phyloP scores from a whole-genome alignment of 2,329 filamentous ascomycete genomes.

The Chrysoporthe cubensis region DNA sequence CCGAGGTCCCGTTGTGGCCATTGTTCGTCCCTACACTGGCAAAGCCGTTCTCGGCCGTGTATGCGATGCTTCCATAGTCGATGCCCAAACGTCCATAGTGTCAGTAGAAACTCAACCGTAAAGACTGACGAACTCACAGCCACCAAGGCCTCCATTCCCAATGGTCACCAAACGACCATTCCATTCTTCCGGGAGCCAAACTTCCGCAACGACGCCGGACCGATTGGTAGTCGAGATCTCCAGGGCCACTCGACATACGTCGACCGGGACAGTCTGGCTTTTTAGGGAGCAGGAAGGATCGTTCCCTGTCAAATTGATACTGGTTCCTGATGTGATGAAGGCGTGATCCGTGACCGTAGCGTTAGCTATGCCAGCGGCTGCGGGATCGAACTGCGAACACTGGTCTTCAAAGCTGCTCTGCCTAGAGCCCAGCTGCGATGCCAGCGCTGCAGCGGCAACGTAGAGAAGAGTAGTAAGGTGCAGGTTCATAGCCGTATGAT shows the following conservation, averaged over 20 bases:
- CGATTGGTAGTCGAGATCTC: slow-evolving; percentile 38
- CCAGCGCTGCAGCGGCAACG: background rate
- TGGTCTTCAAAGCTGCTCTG: slow-evolving; percentile 7
- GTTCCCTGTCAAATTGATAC: slow-evolving; percentile 40
- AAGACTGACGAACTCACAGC: slow-evolving; percentile 39
- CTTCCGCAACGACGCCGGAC: slow-evolving; percentile 50
- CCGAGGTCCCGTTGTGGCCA: slow-evolving; percentile 51
- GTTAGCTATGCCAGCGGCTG: slow-evolving; percentile 12
- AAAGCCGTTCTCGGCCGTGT: slow-evolving; percentile 48
- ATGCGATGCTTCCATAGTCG: slow-evolving; percentile 51
- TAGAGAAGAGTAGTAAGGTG: background rate
- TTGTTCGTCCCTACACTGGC: slow-evolving; percentile 54
- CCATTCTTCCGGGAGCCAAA: slow-evolving; percentile 53
- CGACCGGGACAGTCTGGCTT: slow-evolving; percentile 26
- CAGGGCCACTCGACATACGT: slow-evolving; percentile 37
- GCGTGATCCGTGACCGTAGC: slow-evolving; percentile 21
- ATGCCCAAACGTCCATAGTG: slow-evolving; percentile 36
- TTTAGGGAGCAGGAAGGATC: slow-evolving; percentile 37
- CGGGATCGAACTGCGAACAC: slow-evolving; percentile 12
- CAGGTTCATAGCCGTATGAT: background rate
- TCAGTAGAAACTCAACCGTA: background rate
- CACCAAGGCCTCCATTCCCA: slow-evolving; percentile 53
- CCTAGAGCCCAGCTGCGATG: background rate
- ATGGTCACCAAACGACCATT: slow-evolving; percentile 50
- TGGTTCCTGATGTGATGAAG: slow-evolving; percentile 35